Percentiles rank a stretch among this genome's conserved stretches.
These are phyloP conservation scores for Dendryphion nanum DNA, from an alignment of 2,329 filamentous ascomycete species.

Conservation along the genomic window DNA sequence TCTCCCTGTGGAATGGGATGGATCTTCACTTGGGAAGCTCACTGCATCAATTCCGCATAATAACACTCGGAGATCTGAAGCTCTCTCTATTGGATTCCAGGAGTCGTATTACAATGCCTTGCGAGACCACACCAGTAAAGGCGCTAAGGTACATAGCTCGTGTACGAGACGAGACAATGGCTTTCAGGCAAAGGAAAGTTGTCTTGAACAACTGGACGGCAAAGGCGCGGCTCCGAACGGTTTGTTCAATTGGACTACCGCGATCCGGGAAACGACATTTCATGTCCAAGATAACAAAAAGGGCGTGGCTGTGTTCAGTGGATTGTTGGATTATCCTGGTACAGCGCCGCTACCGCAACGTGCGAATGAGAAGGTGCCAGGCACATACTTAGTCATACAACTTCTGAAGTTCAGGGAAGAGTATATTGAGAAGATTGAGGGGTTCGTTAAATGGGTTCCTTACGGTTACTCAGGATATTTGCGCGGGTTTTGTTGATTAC, in stretches of 20 bases:
- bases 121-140: slow-evolving; percentile 5
- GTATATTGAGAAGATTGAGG: slow-evolving; percentile 5
- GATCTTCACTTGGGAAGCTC: slow-evolving; percentile 1
- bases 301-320: slow-evolving; percentile 6
- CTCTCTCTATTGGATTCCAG: no score
- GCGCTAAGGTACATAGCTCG: slow-evolving; percentile 1
- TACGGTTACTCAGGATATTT: slow-evolving; percentile 8
- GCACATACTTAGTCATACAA: slow-evolving; percentile 8
- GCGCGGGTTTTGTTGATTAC: slow-evolving; percentile 2
- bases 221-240: slow-evolving; percentile 5
- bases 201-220: slow-evolving; percentile 7
- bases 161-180: slow-evolving; percentile 9
- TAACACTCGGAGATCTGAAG: no score
- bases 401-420: slow-evolving; percentile 8
- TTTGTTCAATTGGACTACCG: slow-evolving; percentile 5
- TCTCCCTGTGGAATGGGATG: slow-evolving; percentile 8
- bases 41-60: neutral
- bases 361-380: slow-evolving; percentile 2
- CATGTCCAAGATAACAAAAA: slow-evolving; percentile 4
- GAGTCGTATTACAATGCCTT: slow-evolving; percentile 5
- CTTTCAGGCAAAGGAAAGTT: slow-evolving; percentile 4
- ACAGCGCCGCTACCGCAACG: slow-evolving; percentile 1
- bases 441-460: slow-evolving; percentile 11
- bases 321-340: slow-evolving; percentile 4
- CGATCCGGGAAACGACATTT: slow-evolving; percentile 5